Evolutionary conservation across 139 green algal species (phyloP), one percentile per base, ranked within the genome.

Genomic region (Limnomonas spitsbergensis): DNA sequence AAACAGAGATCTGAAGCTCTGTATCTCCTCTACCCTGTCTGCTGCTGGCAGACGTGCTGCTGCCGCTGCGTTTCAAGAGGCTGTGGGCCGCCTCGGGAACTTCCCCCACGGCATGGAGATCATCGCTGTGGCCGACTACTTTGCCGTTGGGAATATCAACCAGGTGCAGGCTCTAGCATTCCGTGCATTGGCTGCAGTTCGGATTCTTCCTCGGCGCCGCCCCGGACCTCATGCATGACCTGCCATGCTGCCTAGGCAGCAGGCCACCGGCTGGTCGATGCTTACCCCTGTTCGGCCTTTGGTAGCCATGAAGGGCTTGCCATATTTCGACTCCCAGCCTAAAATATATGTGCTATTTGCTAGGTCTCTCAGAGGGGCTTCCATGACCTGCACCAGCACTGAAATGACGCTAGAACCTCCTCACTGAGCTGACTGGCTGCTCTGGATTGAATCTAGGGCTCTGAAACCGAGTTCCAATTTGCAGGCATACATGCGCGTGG

Each of bases 21-120:
- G n/a, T n/a, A n/a, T n/a, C n/a, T 61, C 47, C 14, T 20, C 47
- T 61, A 61, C 47, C 20, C 24, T 78, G 35, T 31, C 40, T 47
- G 73, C 7, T 52, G 88, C 76, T 95, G 91, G n/a, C 84, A 78
- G 96, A 40, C 85, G 96, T 0, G 96, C 96, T 34, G 96, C 95
- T 26, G 89, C 95, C 0, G 94, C 95, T 2, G 96, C 96, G 0
- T 99, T 98, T 74, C 95, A 99, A 84, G 95, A 99, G 85, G 82
- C 78, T 7, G 95, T 99, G 2, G 96, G 96, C 2, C 87, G 96
- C 6, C 89, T 96, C 31, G 94, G 94, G 70, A 88, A 84, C 81
- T 92, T 97, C 75, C 89, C 91, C 0, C 86, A 98, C 67, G 96
- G 95, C 76, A 97, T 99, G 53, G 88, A 91, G 24, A 92, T 98